Evolutionary conservation across 495 filamentous ascomycete species (phyloP), one percentile per base, ranked within the genome.

Genomic region (Neurospora sp.): DNA sequence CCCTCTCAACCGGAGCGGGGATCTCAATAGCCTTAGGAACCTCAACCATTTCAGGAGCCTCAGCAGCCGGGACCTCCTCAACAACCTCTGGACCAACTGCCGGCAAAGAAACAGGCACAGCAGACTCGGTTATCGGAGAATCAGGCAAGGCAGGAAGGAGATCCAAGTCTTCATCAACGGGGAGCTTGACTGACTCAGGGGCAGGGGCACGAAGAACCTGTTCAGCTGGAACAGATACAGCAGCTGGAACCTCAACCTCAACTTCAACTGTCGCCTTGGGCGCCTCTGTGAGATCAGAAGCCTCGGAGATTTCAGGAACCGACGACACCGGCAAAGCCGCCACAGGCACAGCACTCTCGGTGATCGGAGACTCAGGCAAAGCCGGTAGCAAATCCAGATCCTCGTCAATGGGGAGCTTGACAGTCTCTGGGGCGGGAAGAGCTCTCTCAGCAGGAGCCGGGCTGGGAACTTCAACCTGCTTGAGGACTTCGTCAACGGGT

Each of bases 71-170:
- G 3, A 5, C 54, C 7, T 31, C 23, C 1, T 35, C 14, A 7
- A 62, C 5, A 35, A 18, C 54, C 27, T 62, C 27, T 16, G 27
- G 14, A 14, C 5, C 2, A 62, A 31, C 14, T 12, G 27, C 54
- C 8, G 54, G 54, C 27, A 62, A 4, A 0, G 54, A 31, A 2
- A 31, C 27, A 62, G 54, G 54, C 54, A 62, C 27, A 35, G 54
- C 27, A 31, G 27, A 1, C 27, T 62, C 54, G 12, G 27, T 16
- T 4, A 1, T 31, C 42, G 18, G 31, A 11, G 41, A 59, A 20
- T 72, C 71, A 0, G 71, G 71, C 16, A 72, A 39, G 11, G 71
- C 46, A 12, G 71, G 71, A 54, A 72, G 40, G n/a, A 66, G 12
- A 14, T 66, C 71, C 46, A 69, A 3, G 5, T 66, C 71, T 16